Evolutionary conservation across 345 rosid species (phyloP).

Genomic region (Mallotus nudiflorus): DNA sequence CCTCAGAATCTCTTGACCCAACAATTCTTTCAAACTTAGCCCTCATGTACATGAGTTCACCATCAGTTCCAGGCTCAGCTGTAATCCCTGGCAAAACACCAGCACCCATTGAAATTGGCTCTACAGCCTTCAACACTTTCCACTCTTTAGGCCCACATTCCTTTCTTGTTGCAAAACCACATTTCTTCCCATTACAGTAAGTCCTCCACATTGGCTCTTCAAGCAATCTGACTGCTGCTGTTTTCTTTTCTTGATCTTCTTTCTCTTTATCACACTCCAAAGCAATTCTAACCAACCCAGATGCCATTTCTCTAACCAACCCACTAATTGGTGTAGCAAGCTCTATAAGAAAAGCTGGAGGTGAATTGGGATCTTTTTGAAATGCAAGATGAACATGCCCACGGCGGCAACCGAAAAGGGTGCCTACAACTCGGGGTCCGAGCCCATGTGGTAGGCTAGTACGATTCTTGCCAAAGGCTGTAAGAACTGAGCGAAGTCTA

Average conservation of each 20-base stretch:
- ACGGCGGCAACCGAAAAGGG: conserved; percentile 80
- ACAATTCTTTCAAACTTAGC: conserved; percentile 93
- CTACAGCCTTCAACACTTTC: conserved; percentile 79
- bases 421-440: conserved; percentile 77
- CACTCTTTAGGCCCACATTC: conserved; percentile 74
- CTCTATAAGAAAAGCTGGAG: conserved; percentile 82
- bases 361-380: conserved; percentile 73
- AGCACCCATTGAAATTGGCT: conserved; percentile 96
- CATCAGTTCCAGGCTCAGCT: conserved; percentile 34
- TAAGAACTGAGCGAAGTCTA: conserved; percentile 71
- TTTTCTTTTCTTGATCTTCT: conserved; percentile 36
- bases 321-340: conserved; percentile 92
- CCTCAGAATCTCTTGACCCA: conserved; percentile 97
- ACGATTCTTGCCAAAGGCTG: conserved; percentile 54
- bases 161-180: conserved; percentile 80
- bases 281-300: conserved; percentile 92
- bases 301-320: conserved; percentile 90
- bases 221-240: conserved; percentile 47
- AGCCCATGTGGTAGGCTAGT: conserved; percentile 40
- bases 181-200: conserved; percentile 87
- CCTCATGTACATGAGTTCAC: conserved; percentile 77
- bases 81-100: conserved; percentile 77
- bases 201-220: conserved; percentile 94
- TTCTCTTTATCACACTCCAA: conserved; percentile 78
- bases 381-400: conserved; percentile 96